phyloP scores from a whole-genome alignment of 2,329 filamentous ascomycete species.

The Pyricularia pennisetigena region DNA sequence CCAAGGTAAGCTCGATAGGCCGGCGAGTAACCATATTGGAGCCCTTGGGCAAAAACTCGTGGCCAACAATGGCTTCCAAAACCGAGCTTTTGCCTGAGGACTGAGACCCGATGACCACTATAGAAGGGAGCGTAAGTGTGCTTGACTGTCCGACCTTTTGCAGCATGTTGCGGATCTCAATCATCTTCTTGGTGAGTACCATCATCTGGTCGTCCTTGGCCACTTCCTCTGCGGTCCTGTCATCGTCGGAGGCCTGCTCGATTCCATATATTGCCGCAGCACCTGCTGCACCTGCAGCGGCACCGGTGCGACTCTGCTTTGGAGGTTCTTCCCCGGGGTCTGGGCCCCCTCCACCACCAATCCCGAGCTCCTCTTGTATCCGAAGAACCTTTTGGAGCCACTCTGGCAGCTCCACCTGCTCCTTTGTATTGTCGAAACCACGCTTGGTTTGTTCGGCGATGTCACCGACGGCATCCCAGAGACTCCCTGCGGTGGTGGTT shows the following conservation, averaged over 20 bases:
- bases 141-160: slow-evolving; percentile 88
- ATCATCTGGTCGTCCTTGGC: slow-evolving; percentile 98
- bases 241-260: slow-evolving; percentile 55
- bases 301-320: slow-evolving; percentile 49
- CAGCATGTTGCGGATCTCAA: slow-evolving; percentile 89
- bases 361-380: slow-evolving; percentile 49
- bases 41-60: slow-evolving; percentile 97
- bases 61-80: slow-evolving; percentile 90
- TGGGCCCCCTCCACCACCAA: slow-evolving; percentile 35
- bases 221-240: slow-evolving; percentile 49
- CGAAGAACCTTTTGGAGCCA: slow-evolving; percentile 72
- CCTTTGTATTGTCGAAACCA: slow-evolving; percentile 79
- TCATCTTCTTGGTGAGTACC: slow-evolving; percentile 98
- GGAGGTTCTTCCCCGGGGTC: slow-evolving; percentile 42
- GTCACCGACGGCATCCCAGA: slow-evolving; percentile 64
- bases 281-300: slow-evolving; percentile 52
- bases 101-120: slow-evolving; percentile 98
- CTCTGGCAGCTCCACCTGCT: slow-evolving; percentile 57
- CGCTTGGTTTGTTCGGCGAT: slow-evolving; percentile 69
- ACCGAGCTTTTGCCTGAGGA: slow-evolving; percentile 98
- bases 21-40: slow-evolving; percentile 95
- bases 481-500: slow-evolving; percentile 52
- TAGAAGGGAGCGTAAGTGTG: slow-evolving; percentile 80
- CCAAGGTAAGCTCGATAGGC: slow-evolving; percentile 89
- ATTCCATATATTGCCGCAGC: slow-evolving; percentile 73